phyloP scores from a whole-genome alignment of 345 rosid genomes.

The Eucalyptus erythrocorys region DNA sequence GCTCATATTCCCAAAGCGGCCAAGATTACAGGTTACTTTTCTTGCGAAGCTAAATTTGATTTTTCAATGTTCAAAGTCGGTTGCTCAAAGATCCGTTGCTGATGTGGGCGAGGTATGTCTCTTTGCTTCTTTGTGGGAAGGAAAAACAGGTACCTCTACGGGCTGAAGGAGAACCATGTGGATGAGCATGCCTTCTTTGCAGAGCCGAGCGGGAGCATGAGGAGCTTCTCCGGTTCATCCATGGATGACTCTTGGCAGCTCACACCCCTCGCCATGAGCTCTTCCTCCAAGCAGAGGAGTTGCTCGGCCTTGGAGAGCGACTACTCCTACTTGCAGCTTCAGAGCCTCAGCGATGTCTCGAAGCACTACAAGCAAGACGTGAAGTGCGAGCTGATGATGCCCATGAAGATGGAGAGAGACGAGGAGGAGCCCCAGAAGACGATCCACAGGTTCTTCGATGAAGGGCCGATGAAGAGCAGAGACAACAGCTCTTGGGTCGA shows the following conservation, averaged over 20 bases:
- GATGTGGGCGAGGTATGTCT: neutral
- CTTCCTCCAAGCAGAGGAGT: slow-evolving; percentile 11
- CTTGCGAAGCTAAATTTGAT: neutral
- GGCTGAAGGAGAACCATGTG: neutral
- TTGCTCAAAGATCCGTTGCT: neutral
- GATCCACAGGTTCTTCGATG: slow-evolving; percentile 81
- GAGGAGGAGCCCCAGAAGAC: slow-evolving; percentile 51
- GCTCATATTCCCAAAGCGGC: slow-evolving; percentile 12
- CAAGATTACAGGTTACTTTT: slow-evolving; percentile 39
- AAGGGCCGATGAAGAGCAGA: slow-evolving; percentile 57
- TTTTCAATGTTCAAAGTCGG: neutral
- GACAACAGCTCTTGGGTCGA: slow-evolving; percentile 32
- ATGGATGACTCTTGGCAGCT: slow-evolving; percentile 63
- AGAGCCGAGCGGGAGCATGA: neutral
- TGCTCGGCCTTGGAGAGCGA: slow-evolving; percentile 11
- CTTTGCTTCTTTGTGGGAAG: neutral
- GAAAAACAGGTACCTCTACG: slow-evolving; percentile 31
- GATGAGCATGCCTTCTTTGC: slow-evolving; percentile 1
- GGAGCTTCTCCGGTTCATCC: slow-evolving; percentile 12
- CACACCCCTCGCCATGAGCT: slow-evolving; percentile 48
- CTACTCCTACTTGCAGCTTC: slow-evolving; percentile 51
- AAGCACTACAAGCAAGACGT: slow-evolving; percentile 1
- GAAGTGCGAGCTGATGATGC: neutral
- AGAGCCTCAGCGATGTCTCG: slow-evolving; percentile 22
- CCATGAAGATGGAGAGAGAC: slow-evolving; percentile 22